Base-by-base conservation (phyloP, 2,329 filamentous ascomycete species). In the Diaporthe citri region DNA sequence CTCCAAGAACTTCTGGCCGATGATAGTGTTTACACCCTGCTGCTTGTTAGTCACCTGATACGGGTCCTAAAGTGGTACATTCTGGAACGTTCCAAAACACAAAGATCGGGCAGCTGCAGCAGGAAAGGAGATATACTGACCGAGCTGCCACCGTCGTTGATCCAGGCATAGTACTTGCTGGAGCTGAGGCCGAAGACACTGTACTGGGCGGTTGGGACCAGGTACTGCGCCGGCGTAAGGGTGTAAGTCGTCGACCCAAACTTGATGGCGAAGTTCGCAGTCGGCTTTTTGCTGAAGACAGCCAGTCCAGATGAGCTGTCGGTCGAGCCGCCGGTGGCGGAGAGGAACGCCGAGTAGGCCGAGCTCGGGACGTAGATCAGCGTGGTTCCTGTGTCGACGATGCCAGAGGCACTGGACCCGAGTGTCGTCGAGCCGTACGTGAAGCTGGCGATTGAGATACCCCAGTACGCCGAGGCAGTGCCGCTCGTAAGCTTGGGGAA, bases 1-100 rank as follows among this genome's bases (percentile, higher is more conserved):
- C 76, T 81, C 79, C 46, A 81, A 74, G 76, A 81, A 81, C 79
- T 81, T 81, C 56, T 81, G 79, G 41, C 80, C 79, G 66, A 81
- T 79, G 51, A 81, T 79, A 25, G 77, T 79, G 70, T 79, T 79
- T 52, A 81, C 77, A 57, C 77, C 79, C 41, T 43, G 41, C 17
- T 17, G 13, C 41, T 43, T 43, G 41, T 43, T 43, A 43, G 15
- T 20, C 1, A 43, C 15, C 41, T 43, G 41, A 15, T 43, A 43
- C 15, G 41, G 17, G 17, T 20, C 4, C 41, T 20, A 2, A 43
- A 43, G 41, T 20, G 41, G 1, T 20, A 43, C 41, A 43, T 43
- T 43, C 41, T 43, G 41, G 17, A 7, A 43, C 5, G 17, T 43
- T 43, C 41, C 1, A 43, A 20, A 43, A 43, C 17, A 15, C 15